Conservation (phyloP, 805 yeast species). For the Zygosaccharomyces kombuchaensis region DNA sequence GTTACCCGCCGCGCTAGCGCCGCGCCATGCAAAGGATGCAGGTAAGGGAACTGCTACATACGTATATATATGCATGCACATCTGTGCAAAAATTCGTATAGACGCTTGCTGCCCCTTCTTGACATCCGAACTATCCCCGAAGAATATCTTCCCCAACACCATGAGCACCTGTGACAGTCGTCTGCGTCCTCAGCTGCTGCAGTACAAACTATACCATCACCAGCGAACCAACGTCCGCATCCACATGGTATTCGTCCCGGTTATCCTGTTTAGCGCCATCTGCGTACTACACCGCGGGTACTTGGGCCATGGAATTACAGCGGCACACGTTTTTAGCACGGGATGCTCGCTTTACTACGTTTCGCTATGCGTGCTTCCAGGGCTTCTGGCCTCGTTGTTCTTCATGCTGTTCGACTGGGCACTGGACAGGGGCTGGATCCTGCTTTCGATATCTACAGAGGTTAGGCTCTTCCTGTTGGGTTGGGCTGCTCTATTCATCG, state of each 20-base stretch:
- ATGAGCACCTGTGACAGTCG: background rate
- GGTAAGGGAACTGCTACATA: background rate
- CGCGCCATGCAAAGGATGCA: background rate
- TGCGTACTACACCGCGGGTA: constrained; percentile 18
- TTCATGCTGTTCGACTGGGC: constrained; percentile 35
- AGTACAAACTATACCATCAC: constrained; percentile 54
- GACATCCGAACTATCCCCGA: background rate
- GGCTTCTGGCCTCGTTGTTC: constrained; percentile 41
- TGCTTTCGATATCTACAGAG: constrained; percentile 18
- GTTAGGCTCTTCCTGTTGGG: constrained; percentile 44
- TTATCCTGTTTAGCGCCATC: constrained; percentile 53
- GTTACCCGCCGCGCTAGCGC: background rate
- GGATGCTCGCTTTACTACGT: constrained; percentile 57
- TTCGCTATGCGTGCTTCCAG: constrained; percentile 49
- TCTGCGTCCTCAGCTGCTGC: constrained; percentile 44
- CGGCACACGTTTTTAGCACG: constrained; percentile 45
- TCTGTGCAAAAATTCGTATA: background rate
- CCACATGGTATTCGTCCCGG: constrained; percentile 77
- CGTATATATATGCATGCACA: background rate
- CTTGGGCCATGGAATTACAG: constrained; percentile 33
- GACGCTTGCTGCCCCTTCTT: background rate
- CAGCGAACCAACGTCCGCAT: constrained; percentile 61
- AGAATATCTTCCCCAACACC: background rate
- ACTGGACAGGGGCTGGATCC: constrained; percentile 19
- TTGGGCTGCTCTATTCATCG: constrained; percentile 84